Conservation (phyloP, 768 basidiomycete genomes). For the Trametes cingulata region DNA sequence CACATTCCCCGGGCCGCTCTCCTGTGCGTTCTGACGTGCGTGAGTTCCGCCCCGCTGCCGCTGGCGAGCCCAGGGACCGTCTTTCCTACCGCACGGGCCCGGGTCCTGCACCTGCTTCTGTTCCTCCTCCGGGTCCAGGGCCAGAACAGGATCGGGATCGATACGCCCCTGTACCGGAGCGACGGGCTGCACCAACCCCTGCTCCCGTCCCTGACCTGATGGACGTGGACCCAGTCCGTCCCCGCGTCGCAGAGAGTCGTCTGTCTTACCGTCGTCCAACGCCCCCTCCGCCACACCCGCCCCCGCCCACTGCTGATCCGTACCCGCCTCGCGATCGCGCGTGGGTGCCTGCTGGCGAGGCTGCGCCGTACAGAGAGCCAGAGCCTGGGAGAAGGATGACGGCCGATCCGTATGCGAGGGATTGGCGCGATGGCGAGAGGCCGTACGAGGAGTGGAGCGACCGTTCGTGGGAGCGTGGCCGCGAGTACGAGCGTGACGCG, state of each 20-base stretch:
- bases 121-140: no score
- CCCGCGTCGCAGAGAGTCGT: conserved; percentile 17
- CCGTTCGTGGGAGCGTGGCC: conserved; percentile 26
- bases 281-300: conserved; percentile 23
- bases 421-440: conserved; percentile 26
- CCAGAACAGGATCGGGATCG: no score
- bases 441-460: conserved; percentile 26
- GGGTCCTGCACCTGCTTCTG: background rate
- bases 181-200: background rate
- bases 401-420: conserved; percentile 20
- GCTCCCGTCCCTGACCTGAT: conserved; percentile 17
- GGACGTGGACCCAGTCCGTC: conserved; percentile 26
- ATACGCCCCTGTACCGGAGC: background rate
- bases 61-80: conserved; percentile 15
- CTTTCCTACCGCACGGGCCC: conserved; percentile 13
- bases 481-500: conserved; percentile 23
- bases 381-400: conserved; percentile 18
- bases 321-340: conserved; percentile 16
- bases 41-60: conserved; percentile 20
- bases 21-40: conserved; percentile 24
- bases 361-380: conserved; percentile 13
- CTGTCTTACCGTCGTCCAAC: conserved; percentile 22
- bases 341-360: conserved; percentile 24
- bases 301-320: conserved; percentile 20
- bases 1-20: conserved; percentile 23